Evolutionary conservation across 2,329 filamentous ascomycete species (phyloP).

Genomic region (Plectosphaerella sp.): DNA sequence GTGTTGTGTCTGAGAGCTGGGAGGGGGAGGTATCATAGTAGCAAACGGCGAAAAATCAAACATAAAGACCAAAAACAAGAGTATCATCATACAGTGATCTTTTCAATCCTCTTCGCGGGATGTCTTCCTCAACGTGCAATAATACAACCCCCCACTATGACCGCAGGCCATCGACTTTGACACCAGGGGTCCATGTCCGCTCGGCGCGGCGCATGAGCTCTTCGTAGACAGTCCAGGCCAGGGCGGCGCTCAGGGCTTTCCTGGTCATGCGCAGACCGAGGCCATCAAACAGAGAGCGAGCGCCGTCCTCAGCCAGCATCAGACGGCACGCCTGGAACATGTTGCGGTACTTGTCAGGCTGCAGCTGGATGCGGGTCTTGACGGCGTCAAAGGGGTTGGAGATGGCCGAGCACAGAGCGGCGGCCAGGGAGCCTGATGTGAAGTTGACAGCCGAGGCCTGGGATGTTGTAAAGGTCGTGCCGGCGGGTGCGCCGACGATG

Average conservation of each 20-base stretch:
- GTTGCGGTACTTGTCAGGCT: slow-evolving; percentile 78
- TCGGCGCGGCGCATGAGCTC: slow-evolving; percentile 75
- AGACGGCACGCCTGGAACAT: slow-evolving; percentile 70
- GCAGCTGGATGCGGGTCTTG: slow-evolving; percentile 90
- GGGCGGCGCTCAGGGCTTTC: slow-evolving; percentile 88
- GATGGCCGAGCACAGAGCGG: slow-evolving; percentile 75
- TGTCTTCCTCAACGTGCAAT: no score
- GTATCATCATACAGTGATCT: no score
- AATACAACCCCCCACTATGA: no score
- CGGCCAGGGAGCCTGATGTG: slow-evolving; percentile 73
- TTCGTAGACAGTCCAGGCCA: slow-evolving; percentile 97
- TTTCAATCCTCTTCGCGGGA: no score
- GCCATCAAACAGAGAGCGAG: slow-evolving; percentile 79
- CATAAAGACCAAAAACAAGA: background rate
- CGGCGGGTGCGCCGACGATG: slow-evolving; percentile 5
- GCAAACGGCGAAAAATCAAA: background rate
- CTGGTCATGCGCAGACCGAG: slow-evolving; percentile 80
- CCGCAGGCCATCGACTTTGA: no score
- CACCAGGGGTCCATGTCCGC: slow-evolving; percentile 7
- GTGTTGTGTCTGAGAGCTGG: background rate
- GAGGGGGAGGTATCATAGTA: background rate
- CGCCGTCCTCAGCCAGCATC: slow-evolving; percentile 80
- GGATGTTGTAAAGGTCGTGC: slow-evolving; percentile 4
- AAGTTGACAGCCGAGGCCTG: slow-evolving; percentile 57
- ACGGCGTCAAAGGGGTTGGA: slow-evolving; percentile 97